Evolutionary conservation across 192 early-diverging fungal genomes (phyloP), one percentile per base, ranked within the genome.

Genomic region (Coemansia sp.): DNA sequence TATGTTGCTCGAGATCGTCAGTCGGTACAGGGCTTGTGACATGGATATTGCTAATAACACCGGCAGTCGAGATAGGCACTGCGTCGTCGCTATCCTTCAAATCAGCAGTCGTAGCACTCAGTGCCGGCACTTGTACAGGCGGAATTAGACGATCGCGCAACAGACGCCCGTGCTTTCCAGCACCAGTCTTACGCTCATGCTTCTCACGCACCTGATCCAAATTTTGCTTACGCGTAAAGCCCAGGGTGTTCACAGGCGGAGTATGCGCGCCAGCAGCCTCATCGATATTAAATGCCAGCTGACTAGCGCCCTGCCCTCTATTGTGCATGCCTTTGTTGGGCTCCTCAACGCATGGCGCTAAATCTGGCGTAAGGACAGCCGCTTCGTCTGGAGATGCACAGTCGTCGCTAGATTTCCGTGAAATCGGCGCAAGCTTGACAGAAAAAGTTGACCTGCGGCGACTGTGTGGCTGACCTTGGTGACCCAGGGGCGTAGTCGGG

Each of bases 171-270:
- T 70, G 64, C 55, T 77, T 77, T 12, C 73, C 68, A 41, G 48
- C 61, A 14, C 74, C 74, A 4, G 61, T 24, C 23, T 56, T 67
- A 33, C 62, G 57, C 48, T 67, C 69, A 33, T 63, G 75, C 69
- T 71, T 71, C 59, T 68, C 61, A 44, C 64, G 75, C 64, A 78
- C 53, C 62, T 53, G 51, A 30, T 78, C 65, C 9, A 67, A 33
- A 46, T 71, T 78, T 61, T 51, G 64, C 64, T 71, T 78, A 62
- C 75, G 75, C 13, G 75, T 70, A 62, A 71, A 78, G 50, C 70
- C 75, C 45, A 78, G 61, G 42, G 75, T 78, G 44, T 67, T 64
- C 22, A 62, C 54, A 25, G 75, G 69, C 45, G 75, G 75, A 38
- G 65, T 78, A 40, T 78, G 59, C 4, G 61, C 69, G 7, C 75